Evolutionary conservation across 768 basidiomycete genomes (phyloP).

Genomic region (Leccinum subgranulosum): DNA sequence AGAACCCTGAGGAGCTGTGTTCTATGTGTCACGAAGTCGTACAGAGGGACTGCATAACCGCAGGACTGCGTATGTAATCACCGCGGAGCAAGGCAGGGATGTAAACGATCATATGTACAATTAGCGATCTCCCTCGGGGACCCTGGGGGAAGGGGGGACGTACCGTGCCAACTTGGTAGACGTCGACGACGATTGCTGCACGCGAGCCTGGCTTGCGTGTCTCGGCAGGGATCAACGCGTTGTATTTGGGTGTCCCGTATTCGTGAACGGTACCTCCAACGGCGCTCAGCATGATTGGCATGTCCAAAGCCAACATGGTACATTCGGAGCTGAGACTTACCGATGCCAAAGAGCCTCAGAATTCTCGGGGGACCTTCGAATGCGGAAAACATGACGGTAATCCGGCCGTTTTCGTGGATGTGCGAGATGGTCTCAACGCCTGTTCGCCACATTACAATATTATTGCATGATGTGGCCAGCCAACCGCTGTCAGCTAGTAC

Average conservation of each 20-base stretch:
- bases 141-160: constrained; percentile 11
- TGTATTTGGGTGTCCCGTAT: constrained; percentile 60
- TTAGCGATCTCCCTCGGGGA: neutral
- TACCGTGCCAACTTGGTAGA: constrained; percentile 52
- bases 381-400: constrained; percentile 59
- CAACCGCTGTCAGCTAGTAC: neutral
- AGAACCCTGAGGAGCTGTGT: constrained; percentile 44
- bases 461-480: neutral
- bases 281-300: neutral
- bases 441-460: constrained; percentile 16
- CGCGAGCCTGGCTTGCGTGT: constrained; percentile 55
- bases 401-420: constrained; percentile 56
- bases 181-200: constrained; percentile 54
- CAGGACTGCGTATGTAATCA: constrained; percentile 46
- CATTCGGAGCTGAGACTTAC: constrained; percentile 24
- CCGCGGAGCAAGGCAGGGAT: neutral
- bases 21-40: constrained; percentile 55
- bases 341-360: constrained; percentile 55
- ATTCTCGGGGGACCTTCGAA: constrained; percentile 63
- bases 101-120: neutral
- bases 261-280: constrained; percentile 54
- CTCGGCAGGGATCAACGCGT: constrained; percentile 45
- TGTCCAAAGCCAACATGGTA: constrained; percentile 7
- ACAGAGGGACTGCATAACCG: constrained; percentile 62
- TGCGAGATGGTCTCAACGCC: constrained; percentile 60